Evolutionary conservation across 805 yeast species (phyloP).

Genomic region (Torulaspora franciscae): DNA sequence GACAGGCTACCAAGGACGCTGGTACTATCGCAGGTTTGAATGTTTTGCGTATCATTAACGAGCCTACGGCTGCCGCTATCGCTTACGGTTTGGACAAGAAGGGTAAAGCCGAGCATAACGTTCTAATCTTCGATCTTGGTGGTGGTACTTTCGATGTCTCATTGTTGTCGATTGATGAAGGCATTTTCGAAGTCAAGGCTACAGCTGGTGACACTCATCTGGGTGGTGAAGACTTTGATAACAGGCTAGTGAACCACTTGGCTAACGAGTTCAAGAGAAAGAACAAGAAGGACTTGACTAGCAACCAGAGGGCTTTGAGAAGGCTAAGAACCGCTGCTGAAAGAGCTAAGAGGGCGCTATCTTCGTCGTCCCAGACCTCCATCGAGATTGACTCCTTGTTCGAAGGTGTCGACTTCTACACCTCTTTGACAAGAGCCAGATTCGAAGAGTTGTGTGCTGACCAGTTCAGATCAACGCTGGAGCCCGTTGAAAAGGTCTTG

Average conservation of each 20-base stretch:
- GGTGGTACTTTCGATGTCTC: slow-evolving; percentile 99
- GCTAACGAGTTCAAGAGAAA: slow-evolving; percentile 92
- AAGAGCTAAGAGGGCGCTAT: slow-evolving; percentile 96
- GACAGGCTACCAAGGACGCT: slow-evolving; percentile 98
- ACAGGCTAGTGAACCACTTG: slow-evolving; percentile 87
- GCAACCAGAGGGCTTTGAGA: slow-evolving; percentile 92
- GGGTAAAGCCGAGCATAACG: slow-evolving; percentile 76
- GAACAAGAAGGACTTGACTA: slow-evolving; percentile 84
- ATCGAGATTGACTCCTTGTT: slow-evolving; percentile 90
- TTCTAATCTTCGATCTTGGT: slow-evolving; percentile 90
- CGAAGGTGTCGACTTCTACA: slow-evolving; percentile 96
- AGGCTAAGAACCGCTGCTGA: slow-evolving; percentile 97
- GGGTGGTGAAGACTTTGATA: slow-evolving; percentile 98
- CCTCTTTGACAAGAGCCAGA: slow-evolving; percentile 94
- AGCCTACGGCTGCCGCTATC: slow-evolving; percentile 97
- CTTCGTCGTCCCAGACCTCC: slow-evolving; percentile 92
- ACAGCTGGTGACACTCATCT: slow-evolving; percentile 67
- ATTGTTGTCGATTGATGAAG: slow-evolving; percentile 84
- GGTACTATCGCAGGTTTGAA: slow-evolving; percentile 95
- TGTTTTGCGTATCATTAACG: slow-evolving; percentile 91
- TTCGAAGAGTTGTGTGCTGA: slow-evolving; percentile 95
- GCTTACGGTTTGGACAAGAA: slow-evolving; percentile 88
- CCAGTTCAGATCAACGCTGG: slow-evolving; percentile 87
- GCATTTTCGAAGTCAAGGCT: slow-evolving; percentile 95
- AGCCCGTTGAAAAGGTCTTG: slow-evolving; percentile 93